Base-by-base conservation (phyloP, 2,329 filamentous ascomycete species). In the Coniochaeta prunicola region DNA sequence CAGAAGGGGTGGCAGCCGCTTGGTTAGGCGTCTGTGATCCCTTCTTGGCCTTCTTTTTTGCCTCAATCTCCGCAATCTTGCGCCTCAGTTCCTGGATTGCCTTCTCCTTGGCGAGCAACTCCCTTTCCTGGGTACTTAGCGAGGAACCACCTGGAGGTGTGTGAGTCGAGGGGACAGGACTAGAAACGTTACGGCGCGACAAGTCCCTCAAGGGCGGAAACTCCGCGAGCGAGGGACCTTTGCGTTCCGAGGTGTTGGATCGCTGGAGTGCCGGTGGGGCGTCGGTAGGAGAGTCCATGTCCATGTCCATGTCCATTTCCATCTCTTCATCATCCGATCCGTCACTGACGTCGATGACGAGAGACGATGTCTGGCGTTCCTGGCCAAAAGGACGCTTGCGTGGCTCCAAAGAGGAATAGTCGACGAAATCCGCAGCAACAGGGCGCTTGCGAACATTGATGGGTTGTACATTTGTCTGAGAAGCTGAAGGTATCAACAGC, bases 301-400 rank as follows among this genome's bases (percentile, higher is more conserved):
- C 87, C 84, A 88, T 89, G 59, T 86, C 86, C 83, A 87, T 88
- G 60, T 85, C 85, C 53, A 86, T 79, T 59, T 85, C 85, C 53
- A 86, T 79, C 63, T 86, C 83, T 59, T 85, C 83, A 56, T 85
- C 81, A 38, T 82, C 80, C 7, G 76, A 79, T 26, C 78, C 83
- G 30, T 96, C 92, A 68, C 91, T 96, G 40, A 96, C 87, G 63
- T 96, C 85, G 64, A 96, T 96, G 40, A 96, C 83, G 57, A 96
- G 82, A 2, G 81, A 81, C 56, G 85, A 79, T 26, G 87, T 79
- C 57, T 81, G 76, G 26, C 79, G 77, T 53, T 77, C 78, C 50
- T 86, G 83, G 13, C 82, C 83, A 65, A 87, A 86, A 4, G 84
- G 81, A 55, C 87, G 84, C 65, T 89, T 90, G 17, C 72, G 66